These are phyloP conservation scores for Paradendryphiella salina DNA, from an alignment of 2,329 filamentous ascomycete genomes.

Conservation along the genomic window DNA sequence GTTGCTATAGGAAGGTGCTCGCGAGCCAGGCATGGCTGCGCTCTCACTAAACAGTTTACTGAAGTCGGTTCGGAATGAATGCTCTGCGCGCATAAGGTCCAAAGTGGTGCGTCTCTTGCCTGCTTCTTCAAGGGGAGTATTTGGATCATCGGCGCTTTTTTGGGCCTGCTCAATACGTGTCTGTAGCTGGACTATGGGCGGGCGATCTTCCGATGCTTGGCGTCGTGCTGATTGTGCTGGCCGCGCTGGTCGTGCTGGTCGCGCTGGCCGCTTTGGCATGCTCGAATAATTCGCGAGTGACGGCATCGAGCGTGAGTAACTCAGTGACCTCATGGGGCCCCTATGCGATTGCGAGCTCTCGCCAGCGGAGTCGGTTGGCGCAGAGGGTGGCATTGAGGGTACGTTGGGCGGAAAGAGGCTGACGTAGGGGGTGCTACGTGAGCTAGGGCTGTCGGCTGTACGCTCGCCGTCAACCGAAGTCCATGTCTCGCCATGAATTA, in stretches of 20 bases:
- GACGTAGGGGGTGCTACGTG: constrained; percentile 24
- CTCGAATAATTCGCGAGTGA: constrained; percentile 28
- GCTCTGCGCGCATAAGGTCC: constrained; percentile 41
- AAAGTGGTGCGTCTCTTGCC: constrained; percentile 27
- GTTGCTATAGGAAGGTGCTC: constrained; percentile 50
- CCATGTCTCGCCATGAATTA: constrained; percentile 21
- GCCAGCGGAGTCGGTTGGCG: constrained; percentile 12
- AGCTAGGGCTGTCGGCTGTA: constrained; percentile 11
- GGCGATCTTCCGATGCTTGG: constrained; percentile 33
- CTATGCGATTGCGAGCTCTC: constrained; percentile 16
- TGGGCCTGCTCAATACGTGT: constrained; percentile 49
- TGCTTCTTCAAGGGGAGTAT: constrained; percentile 44
- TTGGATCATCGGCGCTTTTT: constrained; percentile 56
- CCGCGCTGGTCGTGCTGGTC: constrained; percentile 32
- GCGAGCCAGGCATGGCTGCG: constrained; percentile 43
- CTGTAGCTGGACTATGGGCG: constrained; percentile 37
- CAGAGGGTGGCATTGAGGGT: constrained; percentile 22
- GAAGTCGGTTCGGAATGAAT: constrained; percentile 50
- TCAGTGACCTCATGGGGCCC: constrained; percentile 21
- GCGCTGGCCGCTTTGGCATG: constrained; percentile 35
- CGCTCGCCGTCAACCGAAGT: constrained; percentile 13
- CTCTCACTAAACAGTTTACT: constrained; percentile 52
- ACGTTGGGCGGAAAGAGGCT: constrained; percentile 37
- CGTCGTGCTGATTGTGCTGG: constrained; percentile 31
- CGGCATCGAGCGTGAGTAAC: constrained; percentile 37